Conservation (phyloP, 805 yeast genomes). For the Lachancea sp. region DNA sequence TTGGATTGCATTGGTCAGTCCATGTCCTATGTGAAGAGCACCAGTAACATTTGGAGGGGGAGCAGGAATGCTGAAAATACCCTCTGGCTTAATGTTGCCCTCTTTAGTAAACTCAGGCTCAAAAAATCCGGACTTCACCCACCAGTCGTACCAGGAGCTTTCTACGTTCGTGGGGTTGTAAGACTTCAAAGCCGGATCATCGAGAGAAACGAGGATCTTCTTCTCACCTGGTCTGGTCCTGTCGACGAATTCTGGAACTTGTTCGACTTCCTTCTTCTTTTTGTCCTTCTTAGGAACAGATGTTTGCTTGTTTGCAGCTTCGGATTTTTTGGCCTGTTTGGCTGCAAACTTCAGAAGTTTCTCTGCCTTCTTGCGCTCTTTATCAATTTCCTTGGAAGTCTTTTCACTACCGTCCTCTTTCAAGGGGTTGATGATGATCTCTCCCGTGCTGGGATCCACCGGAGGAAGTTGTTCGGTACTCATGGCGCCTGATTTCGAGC, state of each 20-base stretch:
- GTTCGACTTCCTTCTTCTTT: constrained; percentile 61
- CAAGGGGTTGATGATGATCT: constrained; percentile 33
- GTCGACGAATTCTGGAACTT: constrained; percentile 81
- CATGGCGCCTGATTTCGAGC: constrained; percentile 17
- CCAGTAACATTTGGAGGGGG: constrained; percentile 99
- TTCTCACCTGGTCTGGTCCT: constrained; percentile 83
- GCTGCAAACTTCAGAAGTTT: constrained; percentile 83
- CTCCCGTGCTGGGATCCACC: constrained; percentile 35
- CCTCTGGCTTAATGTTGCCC: constrained; percentile 75
- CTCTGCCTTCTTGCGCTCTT: constrained; percentile 84
- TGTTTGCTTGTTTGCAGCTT: constrained; percentile 18
- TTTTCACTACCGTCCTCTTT: constrained; percentile 45
- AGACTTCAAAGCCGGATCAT: constrained; percentile 89
- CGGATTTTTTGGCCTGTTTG: constrained; percentile 59
- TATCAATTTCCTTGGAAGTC: constrained; percentile 76
- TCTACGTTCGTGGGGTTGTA: constrained; percentile 90
- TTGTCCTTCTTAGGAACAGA: constrained; percentile 57
- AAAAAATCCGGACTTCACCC: constrained; percentile 83
- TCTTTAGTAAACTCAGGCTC: constrained; percentile 75
- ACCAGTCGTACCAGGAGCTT: constrained; percentile 97
- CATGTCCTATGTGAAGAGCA: constrained; percentile 97
- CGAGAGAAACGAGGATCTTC: constrained; percentile 78
- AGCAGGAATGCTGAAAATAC: constrained; percentile 87
- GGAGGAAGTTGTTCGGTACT: constrained; percentile 31
- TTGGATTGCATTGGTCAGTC: constrained; percentile 90